phyloP scores from a whole-genome alignment of 257 asterid genomes.

The Plectranthus barbatus region DNA sequence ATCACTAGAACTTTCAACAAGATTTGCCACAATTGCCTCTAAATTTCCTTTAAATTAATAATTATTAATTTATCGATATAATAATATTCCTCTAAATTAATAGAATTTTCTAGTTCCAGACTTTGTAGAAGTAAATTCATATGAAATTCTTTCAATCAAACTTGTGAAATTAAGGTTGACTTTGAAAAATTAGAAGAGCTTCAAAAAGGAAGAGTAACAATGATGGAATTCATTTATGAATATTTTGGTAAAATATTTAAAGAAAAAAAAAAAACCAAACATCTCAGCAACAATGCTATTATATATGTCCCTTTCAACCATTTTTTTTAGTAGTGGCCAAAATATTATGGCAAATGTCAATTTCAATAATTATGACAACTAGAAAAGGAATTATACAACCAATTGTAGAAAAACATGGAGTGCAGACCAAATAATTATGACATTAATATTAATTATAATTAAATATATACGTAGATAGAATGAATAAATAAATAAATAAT shows the following conservation, averaged over 20 bases:
- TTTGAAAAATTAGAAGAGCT: slow-evolving; percentile 4
- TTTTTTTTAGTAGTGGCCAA: slow-evolving; percentile 32
- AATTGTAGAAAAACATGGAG: slow-evolving; percentile 13
- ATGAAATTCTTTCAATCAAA: not conserved
- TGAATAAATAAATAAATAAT: not conserved
- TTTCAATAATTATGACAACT: slow-evolving; percentile 32
- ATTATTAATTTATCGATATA: too few relatives aligned
- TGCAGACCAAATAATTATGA: not conserved
- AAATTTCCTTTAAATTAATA: too few relatives aligned
- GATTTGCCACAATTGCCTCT: too few relatives aligned
- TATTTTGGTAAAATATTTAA: slow-evolving; percentile 2
- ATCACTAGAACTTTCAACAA: too few relatives aligned
- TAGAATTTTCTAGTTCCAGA: too few relatives aligned
- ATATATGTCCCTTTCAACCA: slow-evolving; percentile 31
- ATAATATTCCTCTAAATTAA: too few relatives aligned
- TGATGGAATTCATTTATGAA: slow-evolving; percentile 11
- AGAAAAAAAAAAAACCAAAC: slow-evolving; percentile 18
- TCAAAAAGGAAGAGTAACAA: not conserved
- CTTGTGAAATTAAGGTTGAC: slow-evolving; percentile 16
- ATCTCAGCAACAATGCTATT: slow-evolving; percentile 19
- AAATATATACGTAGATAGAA: not conserved
- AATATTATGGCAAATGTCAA: slow-evolving; percentile 41
- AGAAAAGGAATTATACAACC: slow-evolving; percentile 9
- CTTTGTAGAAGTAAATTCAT: too few relatives aligned
- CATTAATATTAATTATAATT: not conserved